Percentiles rank a stretch among this genome's conserved stretches.
These are phyloP conservation scores for Parasarocladium wereldwijsianum DNA, from an alignment of 2,329 filamentous ascomycete genomes.

Conservation along the genomic window DNA sequence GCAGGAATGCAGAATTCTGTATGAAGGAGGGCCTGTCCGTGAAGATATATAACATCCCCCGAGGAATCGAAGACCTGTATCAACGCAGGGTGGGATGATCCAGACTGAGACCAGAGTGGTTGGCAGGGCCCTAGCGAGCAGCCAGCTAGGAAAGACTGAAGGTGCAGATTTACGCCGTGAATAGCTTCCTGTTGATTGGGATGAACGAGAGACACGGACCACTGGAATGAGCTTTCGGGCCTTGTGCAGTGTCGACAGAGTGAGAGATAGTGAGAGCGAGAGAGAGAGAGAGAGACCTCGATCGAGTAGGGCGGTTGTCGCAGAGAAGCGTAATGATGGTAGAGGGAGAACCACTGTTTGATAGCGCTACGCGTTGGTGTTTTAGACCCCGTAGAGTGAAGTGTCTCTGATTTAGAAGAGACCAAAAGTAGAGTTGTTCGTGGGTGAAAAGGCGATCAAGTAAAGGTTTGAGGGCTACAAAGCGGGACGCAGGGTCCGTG, in stretches of 20 bases:
- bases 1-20: conserved; percentile 5
- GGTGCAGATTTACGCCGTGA: conserved; percentile 17
- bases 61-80: conserved; percentile 21
- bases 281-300: conserved; percentile 2
- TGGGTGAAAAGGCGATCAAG: too few species aligned
- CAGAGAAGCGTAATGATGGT: too few species aligned
- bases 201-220: conserved; percentile 20
- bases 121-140: conserved; percentile 3
- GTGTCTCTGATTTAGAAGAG: too few species aligned
- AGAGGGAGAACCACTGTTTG: too few species aligned
- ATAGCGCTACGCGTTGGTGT: too few species aligned
- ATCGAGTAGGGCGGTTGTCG: conserved; percentile 2
- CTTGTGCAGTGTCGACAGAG: conserved; percentile 4
- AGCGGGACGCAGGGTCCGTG: too few species aligned
- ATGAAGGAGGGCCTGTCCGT: conserved; percentile 18
- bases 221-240: conserved; percentile 12
- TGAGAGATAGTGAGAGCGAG: too few species aligned
- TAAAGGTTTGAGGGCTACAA: too few species aligned
- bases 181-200: conserved; percentile 13
- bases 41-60: conserved; percentile 25
- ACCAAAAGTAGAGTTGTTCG: too few species aligned
- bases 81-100: background rate
- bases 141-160: conserved; percentile 19
- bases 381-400: too few species aligned
- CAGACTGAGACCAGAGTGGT: background rate